Conservation (phyloP, 148 eudicot species). For the Tetragonia tetragonoides region DNA sequence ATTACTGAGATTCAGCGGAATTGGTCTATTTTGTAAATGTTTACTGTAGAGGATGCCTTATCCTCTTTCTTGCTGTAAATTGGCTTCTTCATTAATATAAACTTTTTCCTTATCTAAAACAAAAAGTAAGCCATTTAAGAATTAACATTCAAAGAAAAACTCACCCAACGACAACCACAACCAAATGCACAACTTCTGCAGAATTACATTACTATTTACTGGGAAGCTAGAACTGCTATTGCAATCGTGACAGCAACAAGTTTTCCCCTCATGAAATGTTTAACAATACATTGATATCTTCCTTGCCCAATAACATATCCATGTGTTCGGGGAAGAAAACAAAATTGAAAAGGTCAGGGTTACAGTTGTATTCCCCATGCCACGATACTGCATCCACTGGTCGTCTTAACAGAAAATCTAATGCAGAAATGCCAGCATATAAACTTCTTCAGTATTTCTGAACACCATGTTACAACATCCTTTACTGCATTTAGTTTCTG, state of each 20-base stretch:
- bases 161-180: no score
- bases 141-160: no score
- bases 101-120: no score
- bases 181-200: not conserved
- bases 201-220: not conserved
- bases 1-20: no score
- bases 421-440: not conserved
- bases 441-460: not conserved
- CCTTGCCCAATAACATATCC: not conserved
- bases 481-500: not conserved
- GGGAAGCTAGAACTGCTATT: not conserved
- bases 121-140: no score
- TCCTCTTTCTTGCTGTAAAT: no score
- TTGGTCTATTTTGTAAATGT: no score
- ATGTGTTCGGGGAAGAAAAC: not conserved
- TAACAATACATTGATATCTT: not conserved
- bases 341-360: not conserved
- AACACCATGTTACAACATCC: not conserved
- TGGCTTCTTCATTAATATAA: no score
- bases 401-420: not conserved
- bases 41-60: no score
- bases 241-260: not conserved
- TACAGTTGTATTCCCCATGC: not conserved
- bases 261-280: not conserved
- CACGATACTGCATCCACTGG: not conserved